phyloP scores from a whole-genome alignment of 306 rosid genomes.

The Ochetophila trinervis region DNA sequence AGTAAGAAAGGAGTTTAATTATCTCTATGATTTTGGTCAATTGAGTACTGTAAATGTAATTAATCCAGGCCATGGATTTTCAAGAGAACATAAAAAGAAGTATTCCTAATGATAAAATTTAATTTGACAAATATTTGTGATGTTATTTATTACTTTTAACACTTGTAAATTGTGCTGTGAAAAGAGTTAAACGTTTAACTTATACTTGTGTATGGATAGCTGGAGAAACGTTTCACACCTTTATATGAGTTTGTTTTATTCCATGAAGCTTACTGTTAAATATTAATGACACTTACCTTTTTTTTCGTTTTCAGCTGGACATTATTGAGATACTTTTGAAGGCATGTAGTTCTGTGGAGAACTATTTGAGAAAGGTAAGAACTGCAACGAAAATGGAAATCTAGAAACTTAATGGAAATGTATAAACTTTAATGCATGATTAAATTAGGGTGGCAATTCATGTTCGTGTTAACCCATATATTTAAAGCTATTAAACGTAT shows the following conservation, averaged over 20 bases:
- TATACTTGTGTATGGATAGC: not conserved
- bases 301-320: slow-evolving; percentile 49
- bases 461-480: too few species aligned
- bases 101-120: not conserved
- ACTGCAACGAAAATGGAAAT: not conserved
- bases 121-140: not conserved
- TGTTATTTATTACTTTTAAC: too few species aligned
- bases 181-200: too few species aligned
- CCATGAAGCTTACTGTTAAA: slow-evolving; percentile 14
- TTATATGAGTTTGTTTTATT: not conserved
- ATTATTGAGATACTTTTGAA: slow-evolving; percentile 67
- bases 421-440: not conserved
- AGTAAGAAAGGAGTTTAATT: not conserved
- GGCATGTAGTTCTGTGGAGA: slow-evolving; percentile 61
- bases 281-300: slow-evolving; percentile 18
- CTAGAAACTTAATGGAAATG: not conserved
- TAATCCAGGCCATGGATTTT: not conserved
- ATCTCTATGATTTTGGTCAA: not conserved
- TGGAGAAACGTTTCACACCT: not conserved
- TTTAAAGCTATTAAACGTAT: too few species aligned
- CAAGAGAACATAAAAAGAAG: not conserved
- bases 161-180: too few species aligned
- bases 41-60: not conserved
- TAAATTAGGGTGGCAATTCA: too few species aligned
- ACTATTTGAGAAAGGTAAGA: slow-evolving; percentile 56